Evolutionary conservation across 164 flowering plant species (phyloP).

Genomic region (Aristolochia contorta): DNA sequence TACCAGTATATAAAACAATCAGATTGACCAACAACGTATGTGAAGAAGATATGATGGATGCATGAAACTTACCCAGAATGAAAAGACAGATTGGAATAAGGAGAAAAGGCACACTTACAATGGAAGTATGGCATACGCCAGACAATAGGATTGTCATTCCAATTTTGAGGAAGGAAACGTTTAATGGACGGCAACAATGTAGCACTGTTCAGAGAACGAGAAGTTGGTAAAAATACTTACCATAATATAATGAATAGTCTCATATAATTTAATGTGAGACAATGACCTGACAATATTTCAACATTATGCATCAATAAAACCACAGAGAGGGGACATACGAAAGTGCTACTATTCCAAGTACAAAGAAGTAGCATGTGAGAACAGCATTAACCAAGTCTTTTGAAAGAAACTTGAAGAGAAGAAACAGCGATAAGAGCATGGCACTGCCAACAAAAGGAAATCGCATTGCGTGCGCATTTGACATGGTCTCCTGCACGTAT

Average conservation of each 20-base stretch:
- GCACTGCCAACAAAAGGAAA: constrained; percentile 98
- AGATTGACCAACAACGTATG: no score
- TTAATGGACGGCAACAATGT: constrained; percentile 73
- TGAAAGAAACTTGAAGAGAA: constrained; percentile 90
- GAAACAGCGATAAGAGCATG: constrained; percentile 77
- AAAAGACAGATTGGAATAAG: no score
- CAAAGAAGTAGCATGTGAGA: constrained; percentile 81
- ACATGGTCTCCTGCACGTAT: constrained; percentile 89
- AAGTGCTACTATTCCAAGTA: constrained; percentile 89
- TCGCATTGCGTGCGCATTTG: constrained; percentile 95
- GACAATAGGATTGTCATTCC: constrained; percentile 67
- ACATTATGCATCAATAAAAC: neutral
- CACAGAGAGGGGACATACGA: constrained; percentile 56
- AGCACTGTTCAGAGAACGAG: constrained; percentile 37
- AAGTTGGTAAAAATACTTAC: neutral
- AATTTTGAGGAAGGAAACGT: constrained; percentile 56
- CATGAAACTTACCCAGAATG: no score
- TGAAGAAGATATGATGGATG: no score
- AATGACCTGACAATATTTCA: neutral
- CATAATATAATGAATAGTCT: no score
- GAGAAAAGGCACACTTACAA: constrained; percentile 33
- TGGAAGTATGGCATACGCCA: constrained; percentile 81
- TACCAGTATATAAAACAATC: no score
- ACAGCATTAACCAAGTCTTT: constrained; percentile 98
- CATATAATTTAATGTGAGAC: no score